Conservation (phyloP, 306 rosid species). For the Vigna radiata region DNA sequence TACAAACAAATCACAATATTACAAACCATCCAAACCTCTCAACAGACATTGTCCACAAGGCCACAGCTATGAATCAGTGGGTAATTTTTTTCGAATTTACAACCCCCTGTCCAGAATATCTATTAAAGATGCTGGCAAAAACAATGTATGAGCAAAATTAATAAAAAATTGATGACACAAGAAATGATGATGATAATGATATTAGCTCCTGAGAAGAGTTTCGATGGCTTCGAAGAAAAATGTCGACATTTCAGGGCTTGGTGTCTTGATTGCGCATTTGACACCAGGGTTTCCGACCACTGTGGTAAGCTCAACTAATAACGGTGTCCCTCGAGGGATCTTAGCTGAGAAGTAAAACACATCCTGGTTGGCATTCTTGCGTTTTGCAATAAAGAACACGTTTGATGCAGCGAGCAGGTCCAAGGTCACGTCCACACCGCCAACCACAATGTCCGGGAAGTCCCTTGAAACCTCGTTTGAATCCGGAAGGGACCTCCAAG, state of each 20-base stretch:
- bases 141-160: slow-evolving; percentile 44
- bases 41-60: slow-evolving; percentile 38
- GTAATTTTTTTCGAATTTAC: slow-evolving; percentile 33
- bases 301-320: slow-evolving; percentile 82
- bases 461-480: slow-evolving; percentile 90
- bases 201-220: slow-evolving; percentile 70
- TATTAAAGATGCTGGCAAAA: slow-evolving; percentile 51
- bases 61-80: slow-evolving; percentile 31
- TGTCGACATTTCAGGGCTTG: slow-evolving; percentile 80
- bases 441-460: slow-evolving; percentile 67
- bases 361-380: slow-evolving; percentile 91
- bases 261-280: slow-evolving; percentile 95
- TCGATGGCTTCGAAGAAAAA: slow-evolving; percentile 86
- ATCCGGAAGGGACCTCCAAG: slow-evolving; percentile 99
- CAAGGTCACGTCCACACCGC: slow-evolving; percentile 63
- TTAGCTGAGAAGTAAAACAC: slow-evolving; percentile 95
- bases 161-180: slow-evolving; percentile 33
- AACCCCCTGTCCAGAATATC: slow-evolving; percentile 39
- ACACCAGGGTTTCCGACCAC: slow-evolving; percentile 75
- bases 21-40: slow-evolving; percentile 44
- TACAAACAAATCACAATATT: slow-evolving; percentile 43
- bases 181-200: slow-evolving; percentile 19
- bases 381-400: slow-evolving; percentile 92
- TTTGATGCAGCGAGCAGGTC: slow-evolving; percentile 78
- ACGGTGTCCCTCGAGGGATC: slow-evolving; percentile 79